A percentile compares a stretch with the other conserved stretches of the same genome.
phyloP scores from a whole-genome alignment of 2,329 filamentous ascomycete genomes.

The Verticillium nubilum region DNA sequence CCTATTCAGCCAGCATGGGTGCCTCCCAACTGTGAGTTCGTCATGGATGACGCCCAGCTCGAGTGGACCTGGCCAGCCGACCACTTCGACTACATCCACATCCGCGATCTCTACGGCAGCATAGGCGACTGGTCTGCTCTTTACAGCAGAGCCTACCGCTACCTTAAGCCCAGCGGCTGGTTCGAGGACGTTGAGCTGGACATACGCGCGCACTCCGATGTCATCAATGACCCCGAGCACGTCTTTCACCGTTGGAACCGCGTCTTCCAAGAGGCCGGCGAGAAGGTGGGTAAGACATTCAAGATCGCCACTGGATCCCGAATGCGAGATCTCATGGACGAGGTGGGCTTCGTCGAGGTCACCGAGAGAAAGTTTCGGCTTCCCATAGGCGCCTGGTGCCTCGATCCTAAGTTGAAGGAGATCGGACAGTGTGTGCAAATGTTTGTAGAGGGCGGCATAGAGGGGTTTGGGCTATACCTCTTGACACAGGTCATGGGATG shows the following conservation, averaged over 20 bases:
- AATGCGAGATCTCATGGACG: slow-evolving; percentile 15
- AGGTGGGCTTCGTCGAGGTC: slow-evolving; percentile 18
- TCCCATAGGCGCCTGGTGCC: slow-evolving; percentile 14
- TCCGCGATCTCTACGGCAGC: slow-evolving; percentile 46
- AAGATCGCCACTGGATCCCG: slow-evolving; percentile 13
- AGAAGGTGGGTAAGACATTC: slow-evolving; percentile 17
- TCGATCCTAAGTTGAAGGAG: slow-evolving; percentile 7
- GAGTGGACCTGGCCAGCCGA: slow-evolving; percentile 39
- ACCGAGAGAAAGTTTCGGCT: slow-evolving; percentile 12
- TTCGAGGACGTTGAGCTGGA: slow-evolving; percentile 28
- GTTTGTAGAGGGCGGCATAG: slow-evolving; percentile 18
- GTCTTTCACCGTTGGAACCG: slow-evolving; percentile 19
- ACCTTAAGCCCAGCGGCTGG: slow-evolving; percentile 39
- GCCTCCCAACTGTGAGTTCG: slow-evolving; percentile 57
- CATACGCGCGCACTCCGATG: slow-evolving; percentile 17
- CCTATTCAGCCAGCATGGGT: slow-evolving; percentile 50
- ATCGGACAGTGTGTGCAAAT: slow-evolving; percentile 14
- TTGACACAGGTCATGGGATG: slow-evolving; percentile 21
- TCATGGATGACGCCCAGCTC: slow-evolving; percentile 56
- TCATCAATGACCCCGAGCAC: slow-evolving; percentile 14
- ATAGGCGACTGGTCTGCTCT: slow-evolving; percentile 40
- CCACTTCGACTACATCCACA: slow-evolving; percentile 55
- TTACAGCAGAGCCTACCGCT: slow-evolving; percentile 14
- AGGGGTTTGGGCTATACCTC: slow-evolving; percentile 20
- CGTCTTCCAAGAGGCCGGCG: slow-evolving; percentile 17